Base-by-base conservation (phyloP, 2,329 filamentous ascomycete species). In the Mariannaea elegans region DNA sequence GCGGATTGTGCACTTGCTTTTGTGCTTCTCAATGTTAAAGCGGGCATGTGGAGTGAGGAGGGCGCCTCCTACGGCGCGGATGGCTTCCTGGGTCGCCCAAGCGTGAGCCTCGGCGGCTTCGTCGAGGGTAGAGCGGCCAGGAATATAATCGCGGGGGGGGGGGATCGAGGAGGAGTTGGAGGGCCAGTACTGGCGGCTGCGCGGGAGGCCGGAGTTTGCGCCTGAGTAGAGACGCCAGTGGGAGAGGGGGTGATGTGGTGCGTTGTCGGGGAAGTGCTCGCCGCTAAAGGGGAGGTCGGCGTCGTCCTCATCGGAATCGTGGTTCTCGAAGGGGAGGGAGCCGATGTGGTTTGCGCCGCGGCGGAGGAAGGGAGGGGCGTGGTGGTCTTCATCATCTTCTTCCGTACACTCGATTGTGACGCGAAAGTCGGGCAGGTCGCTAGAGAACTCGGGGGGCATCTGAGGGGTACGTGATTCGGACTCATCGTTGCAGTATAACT, bases 1-100 rank as follows among this genome's bases (percentile, higher is more conserved):
- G 59, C 87, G 89, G 69, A 98, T 90, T 13, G 90, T 93, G 68
- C 95, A 94, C 76, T 90, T 93, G 78, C 87, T 92, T 79, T 93
- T 94, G 68, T 90, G 86, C 74, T 88, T 87, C 70, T 91, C 89
- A 55, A 97, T 96, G 71, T 89, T 90, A 77, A 98, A 97, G 24
- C 87, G 86, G 2, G 93, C 92, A 74, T 93, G 87, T 0, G 92
- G 92, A 31, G 82, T 82, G 76, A 94, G 83, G 4, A 92, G 78
- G 42, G 85, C 84, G 24, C 83, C 84, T 4, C 84, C 84, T 2
- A 85, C 84, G 2, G 84, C 84, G 56, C 80, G 78, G 13, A 84
- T 80, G 1, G 84, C 82, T 70, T 87, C 85, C 61, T 87, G 84
- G 1, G 83, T 84, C 13, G 83, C 82, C 27, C 80, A 76, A 65